Evolutionary conservation across 148 eudicot species (phyloP).

Genomic region (Silene conica): DNA sequence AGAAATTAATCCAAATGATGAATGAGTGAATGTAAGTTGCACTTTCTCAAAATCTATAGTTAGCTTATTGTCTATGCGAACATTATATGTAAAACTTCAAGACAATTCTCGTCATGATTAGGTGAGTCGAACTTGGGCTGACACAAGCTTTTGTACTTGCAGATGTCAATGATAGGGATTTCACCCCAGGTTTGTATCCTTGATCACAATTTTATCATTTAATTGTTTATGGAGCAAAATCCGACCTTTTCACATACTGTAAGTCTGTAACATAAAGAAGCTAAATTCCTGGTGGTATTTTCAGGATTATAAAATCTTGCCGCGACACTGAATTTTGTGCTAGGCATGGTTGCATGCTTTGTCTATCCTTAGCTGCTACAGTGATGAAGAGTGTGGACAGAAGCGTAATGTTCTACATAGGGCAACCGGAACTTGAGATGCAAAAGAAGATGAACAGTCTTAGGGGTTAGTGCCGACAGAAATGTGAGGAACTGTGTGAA

Average conservation of each 20-base stretch:
- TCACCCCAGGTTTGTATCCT: conserved; percentile 95
- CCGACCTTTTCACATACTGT: neutral
- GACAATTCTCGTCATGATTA: conserved; percentile 13
- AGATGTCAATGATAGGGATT: conserved; percentile 85
- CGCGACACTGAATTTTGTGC: neutral
- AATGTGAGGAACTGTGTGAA: conserved; percentile 77
- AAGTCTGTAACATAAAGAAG: neutral
- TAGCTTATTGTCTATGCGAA: conserved; percentile 7
- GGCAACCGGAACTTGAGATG: conserved; percentile 90
- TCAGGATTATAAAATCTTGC: neutral
- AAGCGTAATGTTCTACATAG: conserved; percentile 79
- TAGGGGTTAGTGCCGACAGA: conserved; percentile 69
- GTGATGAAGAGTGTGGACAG: conserved; percentile 90
- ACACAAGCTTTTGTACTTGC: conserved; percentile 16
- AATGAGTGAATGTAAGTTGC: conserved; percentile 81
- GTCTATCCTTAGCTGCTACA: conserved; percentile 47
- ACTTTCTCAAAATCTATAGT: neutral
- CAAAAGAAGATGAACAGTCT: conserved; percentile 85
- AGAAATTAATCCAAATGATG: conserved; percentile 83
- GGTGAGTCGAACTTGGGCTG: neutral
- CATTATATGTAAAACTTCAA: neutral
- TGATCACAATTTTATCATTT: neutral
- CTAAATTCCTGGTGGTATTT: neutral
- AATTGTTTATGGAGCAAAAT: neutral
- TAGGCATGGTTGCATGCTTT: neutral